Percentiles rank a stretch among this genome's conserved stretches.
Conservation (phyloP, 257 asterid species). For the Henckelia pumila region DNA sequence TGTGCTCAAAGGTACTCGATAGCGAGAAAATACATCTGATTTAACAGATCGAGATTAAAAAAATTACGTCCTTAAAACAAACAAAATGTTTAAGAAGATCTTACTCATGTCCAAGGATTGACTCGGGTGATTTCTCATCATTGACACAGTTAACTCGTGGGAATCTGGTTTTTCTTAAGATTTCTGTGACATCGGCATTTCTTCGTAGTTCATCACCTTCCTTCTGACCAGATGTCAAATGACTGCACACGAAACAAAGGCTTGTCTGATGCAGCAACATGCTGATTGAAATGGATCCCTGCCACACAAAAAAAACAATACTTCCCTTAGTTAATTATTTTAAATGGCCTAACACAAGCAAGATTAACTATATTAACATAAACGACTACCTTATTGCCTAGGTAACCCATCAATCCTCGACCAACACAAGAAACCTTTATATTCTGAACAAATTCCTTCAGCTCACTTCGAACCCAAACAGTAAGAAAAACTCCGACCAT, state of each 20-base stretch:
- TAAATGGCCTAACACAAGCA: not conserved
- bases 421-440: slow-evolving; percentile 94
- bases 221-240: slow-evolving; percentile 93
- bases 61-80: not conserved
- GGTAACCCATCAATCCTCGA: slow-evolving; percentile 97
- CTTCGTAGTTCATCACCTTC: slow-evolving; percentile 97
- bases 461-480: slow-evolving; percentile 89
- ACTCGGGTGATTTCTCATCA: slow-evolving; percentile 91
- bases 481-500: slow-evolving; percentile 97
- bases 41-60: not conserved
- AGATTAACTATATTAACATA: not conserved
- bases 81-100: slow-evolving; percentile 17
- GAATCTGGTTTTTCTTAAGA: slow-evolving; percentile 85
- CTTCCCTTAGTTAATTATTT: slow-evolving; percentile 7
- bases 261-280: slow-evolving; percentile 97
- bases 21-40: not conserved
- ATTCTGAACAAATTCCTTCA: slow-evolving; percentile 78
- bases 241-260: slow-evolving; percentile 95
- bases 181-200: slow-evolving; percentile 92
- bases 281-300: slow-evolving; percentile 97
- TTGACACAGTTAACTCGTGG: slow-evolving; percentile 64
- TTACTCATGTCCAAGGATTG: slow-evolving; percentile 87
- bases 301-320: slow-evolving; percentile 28
- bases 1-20: not conserved
- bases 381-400: slow-evolving; percentile 82